A percentile compares a stretch with the other conserved stretches of the same genome.
phyloP scores from a whole-genome alignment of 768 basidiomycete species.

The Pleurotus platypus region DNA sequence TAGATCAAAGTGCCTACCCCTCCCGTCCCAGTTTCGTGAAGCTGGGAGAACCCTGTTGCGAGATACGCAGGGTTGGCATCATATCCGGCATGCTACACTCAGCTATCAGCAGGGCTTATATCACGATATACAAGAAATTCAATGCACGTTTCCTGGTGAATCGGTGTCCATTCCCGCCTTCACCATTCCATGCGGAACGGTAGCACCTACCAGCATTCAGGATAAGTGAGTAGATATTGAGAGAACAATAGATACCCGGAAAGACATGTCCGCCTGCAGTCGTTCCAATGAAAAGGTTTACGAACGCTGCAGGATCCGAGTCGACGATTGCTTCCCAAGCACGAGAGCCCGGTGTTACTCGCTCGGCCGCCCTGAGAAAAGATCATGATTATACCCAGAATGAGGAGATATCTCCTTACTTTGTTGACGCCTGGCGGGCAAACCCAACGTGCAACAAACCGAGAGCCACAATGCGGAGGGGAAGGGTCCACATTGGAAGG shows the following conservation, averaged over 20 bases:
- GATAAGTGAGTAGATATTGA: background rate
- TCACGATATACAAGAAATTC: background rate
- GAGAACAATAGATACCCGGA: constrained; percentile 38
- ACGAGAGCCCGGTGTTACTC: too few species aligned
- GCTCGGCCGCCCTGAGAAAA: too few species aligned
- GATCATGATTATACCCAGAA: too few species aligned
- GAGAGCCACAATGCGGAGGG: too few species aligned
- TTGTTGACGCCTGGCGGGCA: too few species aligned
- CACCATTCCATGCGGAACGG: constrained; percentile 64
- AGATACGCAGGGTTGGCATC: constrained; percentile 37
- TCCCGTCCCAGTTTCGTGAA: constrained; percentile 63
- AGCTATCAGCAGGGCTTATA: background rate
- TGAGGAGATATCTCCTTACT: too few species aligned
- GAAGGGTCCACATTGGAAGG: too few species aligned
- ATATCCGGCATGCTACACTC: constrained; percentile 41
- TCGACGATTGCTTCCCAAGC: too few species aligned
- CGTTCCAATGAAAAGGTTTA: constrained; percentile 63
- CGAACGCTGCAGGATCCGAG: constrained; percentile 37
- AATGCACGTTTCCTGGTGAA: constrained; percentile 52
- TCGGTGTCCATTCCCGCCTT: constrained; percentile 69
- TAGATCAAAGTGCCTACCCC: constrained; percentile 34
- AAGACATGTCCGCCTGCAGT: constrained; percentile 64
- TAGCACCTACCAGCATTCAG: constrained; percentile 40
- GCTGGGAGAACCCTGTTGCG: constrained; percentile 59
- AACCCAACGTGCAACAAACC: too few species aligned